Percentiles rank a stretch among this genome's conserved stretches.
These are phyloP conservation scores for Leccinum olivaceopallidum DNA, from an alignment of 768 basidiomycete species.

Conservation along the genomic window DNA sequence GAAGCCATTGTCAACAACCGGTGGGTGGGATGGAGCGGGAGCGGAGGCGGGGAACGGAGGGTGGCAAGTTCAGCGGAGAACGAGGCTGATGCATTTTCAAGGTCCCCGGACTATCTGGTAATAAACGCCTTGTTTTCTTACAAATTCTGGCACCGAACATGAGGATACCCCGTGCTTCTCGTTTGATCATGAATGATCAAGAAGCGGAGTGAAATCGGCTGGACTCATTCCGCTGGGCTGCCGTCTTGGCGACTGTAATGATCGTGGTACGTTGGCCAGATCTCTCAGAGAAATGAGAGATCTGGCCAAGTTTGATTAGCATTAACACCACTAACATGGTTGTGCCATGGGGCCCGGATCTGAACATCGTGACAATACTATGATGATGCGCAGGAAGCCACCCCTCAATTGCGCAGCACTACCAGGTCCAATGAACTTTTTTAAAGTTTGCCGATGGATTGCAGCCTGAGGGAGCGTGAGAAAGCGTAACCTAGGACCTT, in stretches of 20 bases:
- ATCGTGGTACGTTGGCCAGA: background rate
- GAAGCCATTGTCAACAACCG: slow-evolving; percentile 10
- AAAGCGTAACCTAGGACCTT: background rate
- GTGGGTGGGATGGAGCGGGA: too few species aligned
- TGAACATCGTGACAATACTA: background rate
- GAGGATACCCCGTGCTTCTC: background rate
- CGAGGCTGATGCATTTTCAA: too few species aligned
- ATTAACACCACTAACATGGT: background rate
- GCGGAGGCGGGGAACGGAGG: too few species aligned
- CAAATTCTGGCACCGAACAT: too few species aligned
- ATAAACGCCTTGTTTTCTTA: too few species aligned
- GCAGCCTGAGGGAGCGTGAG: background rate
- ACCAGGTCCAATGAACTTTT: background rate
- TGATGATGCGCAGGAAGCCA: too few species aligned
- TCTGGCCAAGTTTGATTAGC: background rate
- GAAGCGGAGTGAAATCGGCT: background rate
- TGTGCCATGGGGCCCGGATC: background rate
- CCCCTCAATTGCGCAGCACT: background rate
- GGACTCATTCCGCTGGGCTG: background rate
- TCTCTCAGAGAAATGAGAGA: background rate
- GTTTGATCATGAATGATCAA: too few species aligned
- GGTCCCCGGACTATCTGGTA: too few species aligned
- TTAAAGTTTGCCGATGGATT: background rate
- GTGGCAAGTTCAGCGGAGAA: too few species aligned
- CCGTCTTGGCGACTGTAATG: background rate